Evolutionary conservation across 1,284 basidiomycete genomes (phyloP), one percentile per base, ranked within the genome.

Genomic region (Rhodofomes roseus): DNA sequence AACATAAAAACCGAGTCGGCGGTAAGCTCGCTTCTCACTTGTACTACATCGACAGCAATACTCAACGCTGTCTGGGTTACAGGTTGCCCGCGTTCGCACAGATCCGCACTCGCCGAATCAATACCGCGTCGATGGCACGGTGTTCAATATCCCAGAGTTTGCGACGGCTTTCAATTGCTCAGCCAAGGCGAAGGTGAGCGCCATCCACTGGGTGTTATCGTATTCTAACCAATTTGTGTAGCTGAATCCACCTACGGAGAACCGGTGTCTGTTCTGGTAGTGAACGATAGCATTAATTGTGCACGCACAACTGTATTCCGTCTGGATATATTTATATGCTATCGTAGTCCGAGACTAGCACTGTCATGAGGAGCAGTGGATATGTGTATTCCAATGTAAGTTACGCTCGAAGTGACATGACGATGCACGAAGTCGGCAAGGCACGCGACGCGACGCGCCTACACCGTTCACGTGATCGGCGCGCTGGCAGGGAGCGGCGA

Each of bases 41-140:
- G n/a, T 36, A 41, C n/a, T 43, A 12, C 43, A 40, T 27, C 53
- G n/a, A n/a, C n/a, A n/a, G n/a, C 23, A 61, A 27, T 68, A 14
- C 63, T 62, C 2, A 44, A 64, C 40, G 71, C 12, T 20, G 34
- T 69, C 59, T 71, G n/a, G 31, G 64, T 71, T 18, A 54, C 72
- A 92, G 80, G 83, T 95, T 27, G 85, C 87, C 63, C 85, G 90
- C 29, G 85, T 96, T 46, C 84, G 92, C 55, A 89, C 91, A 4
- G 94, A 97, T 69, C 93, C 94, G 23, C 95, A 96, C 71, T 93
- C 92, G 20, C 94, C 94, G 0, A 83, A 79, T 62, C 79, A 83
- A 44, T 95, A 83, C 77, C 85, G 93, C 53, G 88, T 91, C 2
- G 87, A 92, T 48, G 94, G 94, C 4, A 94, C 93, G 0, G 77